These are phyloP conservation scores for Ceratocystis papillata DNA, from an alignment of 2,329 filamentous ascomycete species.

Conservation along the genomic window DNA sequence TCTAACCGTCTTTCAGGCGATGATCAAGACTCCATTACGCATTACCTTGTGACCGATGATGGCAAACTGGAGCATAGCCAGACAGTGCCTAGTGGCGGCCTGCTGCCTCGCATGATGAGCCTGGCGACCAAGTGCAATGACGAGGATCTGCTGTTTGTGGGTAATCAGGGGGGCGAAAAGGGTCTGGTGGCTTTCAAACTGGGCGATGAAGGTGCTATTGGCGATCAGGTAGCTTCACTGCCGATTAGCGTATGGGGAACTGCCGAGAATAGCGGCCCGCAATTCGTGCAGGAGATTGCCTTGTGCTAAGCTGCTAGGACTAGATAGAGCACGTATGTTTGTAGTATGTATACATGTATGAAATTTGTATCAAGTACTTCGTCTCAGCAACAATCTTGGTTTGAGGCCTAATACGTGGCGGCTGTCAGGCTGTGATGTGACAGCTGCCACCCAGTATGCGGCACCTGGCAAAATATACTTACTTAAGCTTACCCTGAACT, in stretches of 20 bases:
- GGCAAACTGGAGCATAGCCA: slow-evolving; percentile 31
- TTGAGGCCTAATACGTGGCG: neutral
- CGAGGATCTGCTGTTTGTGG: slow-evolving; percentile 35
- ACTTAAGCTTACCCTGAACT: neutral
- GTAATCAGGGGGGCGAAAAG: slow-evolving; percentile 37
- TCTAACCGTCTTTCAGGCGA: slow-evolving; percentile 42
- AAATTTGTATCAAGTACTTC: neutral
- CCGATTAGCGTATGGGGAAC: slow-evolving; percentile 18
- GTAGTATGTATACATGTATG: neutral
- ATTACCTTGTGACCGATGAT: slow-evolving; percentile 33
- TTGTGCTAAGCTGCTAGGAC: neutral
- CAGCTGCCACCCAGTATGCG: neutral
- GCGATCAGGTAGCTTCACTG: slow-evolving; percentile 19
- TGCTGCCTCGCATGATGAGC: slow-evolving; percentile 38
- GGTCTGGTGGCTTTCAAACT: slow-evolving; percentile 36
- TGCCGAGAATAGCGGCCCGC: slow-evolving; percentile 13
- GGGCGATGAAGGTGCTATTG: slow-evolving; percentile 29
- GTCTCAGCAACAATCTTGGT: neutral
- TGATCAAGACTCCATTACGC: slow-evolving; percentile 38
- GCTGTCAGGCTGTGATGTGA: neutral
- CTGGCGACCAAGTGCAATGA: slow-evolving; percentile 29
- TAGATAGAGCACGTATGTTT: neutral
- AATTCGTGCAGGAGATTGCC: slow-evolving; percentile 22
- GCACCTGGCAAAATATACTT: neutral
- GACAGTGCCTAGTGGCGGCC: slow-evolving; percentile 32